Conservation (phyloP, 805 yeast genomes). For the Isabelozyma heimii region DNA sequence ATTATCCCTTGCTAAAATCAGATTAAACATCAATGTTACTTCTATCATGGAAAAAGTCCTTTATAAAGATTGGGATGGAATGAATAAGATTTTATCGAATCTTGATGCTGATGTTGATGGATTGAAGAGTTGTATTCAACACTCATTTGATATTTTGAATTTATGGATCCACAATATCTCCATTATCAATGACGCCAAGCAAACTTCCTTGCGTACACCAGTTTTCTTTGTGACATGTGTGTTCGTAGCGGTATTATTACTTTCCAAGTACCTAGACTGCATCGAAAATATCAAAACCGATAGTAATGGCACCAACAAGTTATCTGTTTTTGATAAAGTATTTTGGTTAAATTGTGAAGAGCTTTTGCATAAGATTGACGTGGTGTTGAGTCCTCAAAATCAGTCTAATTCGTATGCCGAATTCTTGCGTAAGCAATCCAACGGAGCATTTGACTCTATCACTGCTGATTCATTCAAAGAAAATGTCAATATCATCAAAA, state of each 20-base stretch:
- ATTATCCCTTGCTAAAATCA: constrained; percentile 62
- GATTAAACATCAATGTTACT: constrained; percentile 59
- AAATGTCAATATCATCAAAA: constrained; percentile 38
- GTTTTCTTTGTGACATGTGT: constrained; percentile 72
- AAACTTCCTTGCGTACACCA: constrained; percentile 70
- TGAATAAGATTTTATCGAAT: constrained; percentile 52
- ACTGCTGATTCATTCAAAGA: constrained; percentile 20
- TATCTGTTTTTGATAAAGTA: constrained; percentile 55
- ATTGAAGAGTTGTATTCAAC: constrained; percentile 58
- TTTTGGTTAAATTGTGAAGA: constrained; percentile 65
- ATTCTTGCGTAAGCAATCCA: constrained; percentile 54
- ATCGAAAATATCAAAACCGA: constrained; percentile 39
- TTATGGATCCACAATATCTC: constrained; percentile 75
- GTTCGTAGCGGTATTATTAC: constrained; percentile 57
- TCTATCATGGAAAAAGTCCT: constrained; percentile 61
- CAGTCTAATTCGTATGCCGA: constrained; percentile 56
- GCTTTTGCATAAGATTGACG: constrained; percentile 58
- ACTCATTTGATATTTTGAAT: constrained; percentile 57
- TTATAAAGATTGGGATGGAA: constrained; percentile 63
- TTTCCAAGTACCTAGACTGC: constrained; percentile 59
- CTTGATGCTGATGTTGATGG: constrained; percentile 58
- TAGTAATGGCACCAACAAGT: constrained; percentile 12
- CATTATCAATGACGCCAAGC: constrained; percentile 60
- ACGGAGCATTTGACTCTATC: constrained; percentile 50
- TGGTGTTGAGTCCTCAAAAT: constrained; percentile 51